A percentile compares a stretch with the other conserved stretches of the same genome.
phyloP scores from a whole-genome alignment of 345 rosid species.

The Draba incana region DNA sequence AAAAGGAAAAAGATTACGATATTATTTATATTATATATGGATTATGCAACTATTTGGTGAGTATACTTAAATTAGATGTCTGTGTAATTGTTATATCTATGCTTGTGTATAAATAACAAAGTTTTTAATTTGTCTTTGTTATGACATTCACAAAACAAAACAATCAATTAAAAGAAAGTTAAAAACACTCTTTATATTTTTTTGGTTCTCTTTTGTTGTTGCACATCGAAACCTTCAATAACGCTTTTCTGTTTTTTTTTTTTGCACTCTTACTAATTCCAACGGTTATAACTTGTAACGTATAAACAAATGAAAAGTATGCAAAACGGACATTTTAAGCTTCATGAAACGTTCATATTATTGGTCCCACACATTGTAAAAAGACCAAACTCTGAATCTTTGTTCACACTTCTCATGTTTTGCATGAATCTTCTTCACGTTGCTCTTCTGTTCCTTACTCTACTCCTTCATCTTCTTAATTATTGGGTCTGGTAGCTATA shows the following conservation, averaged over 20 bases:
- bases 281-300: background rate
- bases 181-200: too few relatives aligned
- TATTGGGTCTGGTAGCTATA: background rate
- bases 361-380: background rate
- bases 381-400: conserved; percentile 22
- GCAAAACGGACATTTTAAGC: conserved; percentile 1
- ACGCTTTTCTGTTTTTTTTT: too few relatives aligned
- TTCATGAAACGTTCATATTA: conserved; percentile 2
- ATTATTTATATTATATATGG: background rate
- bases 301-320: background rate
- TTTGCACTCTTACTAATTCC: background rate
- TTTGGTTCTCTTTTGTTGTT: background rate
- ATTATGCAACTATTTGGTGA: background rate
- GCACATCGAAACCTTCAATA: too few relatives aligned
- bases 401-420: conserved; percentile 24
- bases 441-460: conserved; percentile 2
- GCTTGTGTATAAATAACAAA: background rate
- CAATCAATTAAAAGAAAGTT: too few relatives aligned
- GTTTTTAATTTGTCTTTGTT: background rate
- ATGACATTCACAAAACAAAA: too few relatives aligned
- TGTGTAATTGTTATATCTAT: conserved; percentile 16
- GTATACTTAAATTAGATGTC: conserved; percentile 7
- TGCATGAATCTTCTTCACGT: conserved; percentile 36
- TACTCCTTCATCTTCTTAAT: background rate
- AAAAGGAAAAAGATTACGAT: too few relatives aligned